Conservation (phyloP, 768 basidiomycete genomes). For the Rhodotorula babjevae region DNA sequence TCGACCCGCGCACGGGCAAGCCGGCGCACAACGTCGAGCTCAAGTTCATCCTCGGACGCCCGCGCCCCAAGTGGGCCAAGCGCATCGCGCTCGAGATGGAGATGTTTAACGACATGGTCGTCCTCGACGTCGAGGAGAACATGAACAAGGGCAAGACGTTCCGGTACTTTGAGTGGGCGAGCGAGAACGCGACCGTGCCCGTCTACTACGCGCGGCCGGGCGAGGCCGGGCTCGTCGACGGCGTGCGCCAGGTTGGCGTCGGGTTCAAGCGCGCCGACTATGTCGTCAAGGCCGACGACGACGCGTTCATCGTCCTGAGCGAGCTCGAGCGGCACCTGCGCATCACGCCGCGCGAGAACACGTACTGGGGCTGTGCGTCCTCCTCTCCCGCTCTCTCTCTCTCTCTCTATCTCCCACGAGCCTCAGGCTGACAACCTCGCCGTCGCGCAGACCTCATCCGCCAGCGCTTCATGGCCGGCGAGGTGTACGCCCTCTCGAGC, state of each 20-base stretch:
- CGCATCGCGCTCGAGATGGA: slow-evolving; percentile 83
- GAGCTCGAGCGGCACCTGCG: slow-evolving; percentile 87
- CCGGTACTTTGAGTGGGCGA: slow-evolving; percentile 88
- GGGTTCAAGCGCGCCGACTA: slow-evolving; percentile 85
- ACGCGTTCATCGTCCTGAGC: slow-evolving; percentile 88
- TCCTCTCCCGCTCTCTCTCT: neutral
- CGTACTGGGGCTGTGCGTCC: slow-evolving; percentile 46
- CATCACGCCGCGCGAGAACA: slow-evolving; percentile 60
- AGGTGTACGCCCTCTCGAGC: slow-evolving; percentile 84
- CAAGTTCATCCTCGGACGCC: slow-evolving; percentile 82
- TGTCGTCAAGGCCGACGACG: slow-evolving; percentile 90
- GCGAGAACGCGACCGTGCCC: slow-evolving; percentile 79
- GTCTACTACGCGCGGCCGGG: slow-evolving; percentile 38
- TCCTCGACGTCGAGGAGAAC: slow-evolving; percentile 61
- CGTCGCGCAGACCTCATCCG: slow-evolving; percentile 60
- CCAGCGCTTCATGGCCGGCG: slow-evolving; percentile 90
- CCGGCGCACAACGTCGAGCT: slow-evolving; percentile 67
- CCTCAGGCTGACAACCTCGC: neutral
- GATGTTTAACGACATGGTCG: slow-evolving; percentile 75
- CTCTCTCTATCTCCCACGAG: neutral
- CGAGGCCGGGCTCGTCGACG: slow-evolving; percentile 25
- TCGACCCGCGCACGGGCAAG: slow-evolving; percentile 66
- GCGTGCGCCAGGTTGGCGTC: slow-evolving; percentile 43
- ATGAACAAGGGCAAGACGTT: slow-evolving; percentile 95
- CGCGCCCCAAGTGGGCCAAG: slow-evolving; percentile 70